A percentile compares a stretch with the other conserved stretches of the same genome.
These are phyloP conservation scores for Gyrodon lividus DNA, from an alignment of 768 basidiomycete genomes.

Conservation along the genomic window DNA sequence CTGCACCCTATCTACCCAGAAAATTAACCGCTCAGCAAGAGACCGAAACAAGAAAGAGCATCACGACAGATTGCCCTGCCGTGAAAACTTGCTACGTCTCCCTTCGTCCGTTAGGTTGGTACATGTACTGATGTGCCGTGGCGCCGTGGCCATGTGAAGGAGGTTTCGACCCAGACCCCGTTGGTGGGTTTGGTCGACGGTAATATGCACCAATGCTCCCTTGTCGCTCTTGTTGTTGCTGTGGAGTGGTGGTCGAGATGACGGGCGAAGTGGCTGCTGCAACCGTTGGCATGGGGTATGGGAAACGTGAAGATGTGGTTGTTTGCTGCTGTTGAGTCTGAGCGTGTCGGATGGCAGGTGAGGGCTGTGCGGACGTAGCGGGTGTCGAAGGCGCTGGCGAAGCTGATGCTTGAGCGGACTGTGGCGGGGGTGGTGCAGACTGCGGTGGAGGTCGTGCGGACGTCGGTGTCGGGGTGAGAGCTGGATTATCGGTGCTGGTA, in stretches of 20 bases:
- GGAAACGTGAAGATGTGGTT: conserved; percentile 35
- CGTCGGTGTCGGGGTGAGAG: conserved; percentile 14
- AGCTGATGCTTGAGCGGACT: conserved; percentile 28
- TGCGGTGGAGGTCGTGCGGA: too few species aligned
- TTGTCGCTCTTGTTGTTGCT: conserved; percentile 35
- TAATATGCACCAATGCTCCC: conserved; percentile 49
- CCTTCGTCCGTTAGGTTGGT: conserved; percentile 43
- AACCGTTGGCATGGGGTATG: conserved; percentile 75
- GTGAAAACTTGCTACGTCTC: conserved; percentile 17
- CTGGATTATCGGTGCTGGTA: conserved; percentile 17
- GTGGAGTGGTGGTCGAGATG: conserved; percentile 39
- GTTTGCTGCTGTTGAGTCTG: conserved; percentile 31
- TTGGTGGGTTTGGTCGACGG: conserved; percentile 40
- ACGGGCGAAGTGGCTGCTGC: conserved; percentile 62
- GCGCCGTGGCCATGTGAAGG: conserved; percentile 23
- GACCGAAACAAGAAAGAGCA: conserved; percentile 5
- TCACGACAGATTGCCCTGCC: background rate
- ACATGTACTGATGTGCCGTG: conserved; percentile 44
- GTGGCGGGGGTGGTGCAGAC: conserved; percentile 35
- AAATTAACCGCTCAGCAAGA: conserved; percentile 5
- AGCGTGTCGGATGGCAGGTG: conserved; percentile 33
- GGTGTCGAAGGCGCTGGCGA: conserved; percentile 36
- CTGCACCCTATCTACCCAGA: conserved; percentile 2
- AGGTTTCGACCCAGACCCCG: conserved; percentile 22
- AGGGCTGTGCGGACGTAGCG: conserved; percentile 33